phyloP scores from a whole-genome alignment of 805 yeast species.

The Blastobotrys peoriensis region DNA sequence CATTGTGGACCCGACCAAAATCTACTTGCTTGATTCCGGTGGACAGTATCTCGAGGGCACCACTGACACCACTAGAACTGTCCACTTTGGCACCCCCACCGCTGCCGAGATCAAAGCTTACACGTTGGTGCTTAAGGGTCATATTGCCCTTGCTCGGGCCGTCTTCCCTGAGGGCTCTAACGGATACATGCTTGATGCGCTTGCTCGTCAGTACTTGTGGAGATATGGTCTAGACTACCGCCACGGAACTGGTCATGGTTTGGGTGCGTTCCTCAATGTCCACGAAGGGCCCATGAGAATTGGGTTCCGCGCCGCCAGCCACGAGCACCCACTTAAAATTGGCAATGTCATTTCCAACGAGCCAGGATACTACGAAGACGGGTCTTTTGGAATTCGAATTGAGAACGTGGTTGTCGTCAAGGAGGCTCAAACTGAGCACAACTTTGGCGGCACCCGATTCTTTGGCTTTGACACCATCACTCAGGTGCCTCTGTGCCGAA shows the following conservation, averaged over 20 bases:
- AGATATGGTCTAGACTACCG: constrained; percentile 75
- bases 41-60: constrained; percentile 92
- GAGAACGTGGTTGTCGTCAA: constrained; percentile 72
- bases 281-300: constrained; percentile 94
- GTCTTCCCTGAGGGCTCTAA: constrained; percentile 71
- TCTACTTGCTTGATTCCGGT: constrained; percentile 83
- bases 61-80: constrained; percentile 89
- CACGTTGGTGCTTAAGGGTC: constrained; percentile 87
- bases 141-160: constrained; percentile 74
- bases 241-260: constrained; percentile 98
- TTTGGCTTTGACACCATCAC: constrained; percentile 80
- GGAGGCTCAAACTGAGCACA: constrained; percentile 34
- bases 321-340: constrained; percentile 44
- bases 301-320: constrained; percentile 45
- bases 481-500: constrained; percentile 72
- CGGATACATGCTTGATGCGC: constrained; percentile 69
- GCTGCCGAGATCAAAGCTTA: constrained; percentile 58
- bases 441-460: constrained; percentile 52
- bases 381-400: constrained; percentile 82
- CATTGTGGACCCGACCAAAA: constrained; percentile 56
- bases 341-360: constrained; percentile 87
- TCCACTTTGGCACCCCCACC: constrained; percentile 58
- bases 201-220: constrained; percentile 83
- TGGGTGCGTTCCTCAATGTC: constrained; percentile 85
- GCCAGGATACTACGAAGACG: constrained; percentile 90